A percentile compares a stretch with the other conserved stretches of the same genome.
These are phyloP conservation scores for Lojkania enalia DNA, from an alignment of 2,329 filamentous ascomycete species.

Conservation along the genomic window DNA sequence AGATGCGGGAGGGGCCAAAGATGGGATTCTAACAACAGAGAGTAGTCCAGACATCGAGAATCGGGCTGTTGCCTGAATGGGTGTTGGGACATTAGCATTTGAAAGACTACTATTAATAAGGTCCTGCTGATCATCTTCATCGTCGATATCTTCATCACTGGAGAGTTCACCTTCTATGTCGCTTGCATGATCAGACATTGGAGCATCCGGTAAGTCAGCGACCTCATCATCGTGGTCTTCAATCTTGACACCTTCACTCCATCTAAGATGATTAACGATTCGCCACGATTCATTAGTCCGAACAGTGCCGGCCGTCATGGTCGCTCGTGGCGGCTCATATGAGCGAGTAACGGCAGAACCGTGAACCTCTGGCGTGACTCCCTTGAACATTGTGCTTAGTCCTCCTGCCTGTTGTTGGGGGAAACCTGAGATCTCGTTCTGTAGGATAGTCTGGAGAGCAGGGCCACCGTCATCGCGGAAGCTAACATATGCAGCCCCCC, in stretches of 20 bases:
- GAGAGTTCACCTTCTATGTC: conserved; percentile 74
- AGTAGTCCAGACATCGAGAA: conserved; percentile 62
- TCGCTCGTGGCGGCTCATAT: conserved; percentile 42
- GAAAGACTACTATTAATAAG: conserved; percentile 59
- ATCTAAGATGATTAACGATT: conserved; percentile 62
- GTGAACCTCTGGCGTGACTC: conserved; percentile 18
- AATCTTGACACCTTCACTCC: conserved; percentile 69
- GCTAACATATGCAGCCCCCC: conserved; percentile 81
- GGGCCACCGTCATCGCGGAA: conserved; percentile 63
- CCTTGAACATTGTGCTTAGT: conserved; percentile 18
- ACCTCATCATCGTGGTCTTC: conserved; percentile 52
- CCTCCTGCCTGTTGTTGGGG: conserved; percentile 10
- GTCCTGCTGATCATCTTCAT: conserved; percentile 62
- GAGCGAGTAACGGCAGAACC: too few relatives aligned
- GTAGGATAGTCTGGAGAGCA: conserved; percentile 9
- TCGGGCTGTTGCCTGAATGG: conserved; percentile 60
- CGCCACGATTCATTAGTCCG: conserved; percentile 52
- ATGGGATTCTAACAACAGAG: conserved; percentile 54
- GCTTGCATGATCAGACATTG: conserved; percentile 39
- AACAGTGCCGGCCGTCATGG: conserved; percentile 55
- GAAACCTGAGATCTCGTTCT: conserved; percentile 10
- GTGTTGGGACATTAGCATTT: conserved; percentile 66
- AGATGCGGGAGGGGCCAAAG: conserved; percentile 25
- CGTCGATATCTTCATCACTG: conserved; percentile 76
- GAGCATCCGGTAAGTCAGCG: conserved; percentile 9